Conservation (phyloP, 495 filamentous ascomycete genomes). For the Hypomontagnella submonticulosa region DNA sequence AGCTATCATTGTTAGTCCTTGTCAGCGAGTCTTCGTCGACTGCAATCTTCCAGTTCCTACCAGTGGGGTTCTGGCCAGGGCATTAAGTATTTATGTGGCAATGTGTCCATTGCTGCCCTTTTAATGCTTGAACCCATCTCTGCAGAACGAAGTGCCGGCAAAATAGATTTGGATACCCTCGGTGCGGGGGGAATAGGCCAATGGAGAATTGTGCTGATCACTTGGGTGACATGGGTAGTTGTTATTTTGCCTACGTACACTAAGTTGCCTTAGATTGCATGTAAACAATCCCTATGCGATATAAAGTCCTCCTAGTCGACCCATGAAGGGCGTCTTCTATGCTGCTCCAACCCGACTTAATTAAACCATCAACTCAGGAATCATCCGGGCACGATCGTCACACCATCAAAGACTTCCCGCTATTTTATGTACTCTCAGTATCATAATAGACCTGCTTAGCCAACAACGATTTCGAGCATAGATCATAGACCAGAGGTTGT, state of each 20-base stretch:
- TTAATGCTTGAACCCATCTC: constrained; percentile 12
- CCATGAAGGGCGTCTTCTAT: too few species aligned
- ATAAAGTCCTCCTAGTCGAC: too few species aligned
- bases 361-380: too few species aligned
- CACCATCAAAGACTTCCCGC: too few species aligned
- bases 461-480: too few species aligned
- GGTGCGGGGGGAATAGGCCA: constrained; percentile 14
- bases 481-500: too few species aligned
- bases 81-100: neutral
- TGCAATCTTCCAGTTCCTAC: neutral
- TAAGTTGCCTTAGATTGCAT: too few species aligned
- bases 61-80: neutral
- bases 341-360: too few species aligned
- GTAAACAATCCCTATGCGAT: too few species aligned
- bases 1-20: constrained; percentile 11
- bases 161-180: constrained; percentile 27
- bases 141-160: constrained; percentile 31
- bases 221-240: constrained; percentile 20
- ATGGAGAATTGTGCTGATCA: constrained; percentile 15
- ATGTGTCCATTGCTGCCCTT: constrained; percentile 3
- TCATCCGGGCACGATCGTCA: too few species aligned
- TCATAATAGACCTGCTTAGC: too few species aligned
- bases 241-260: constrained; percentile 34
- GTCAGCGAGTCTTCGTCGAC: neutral
- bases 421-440: too few species aligned